Base-by-base conservation (phyloP, 1,139 yeast genomes). In the Debaryomyces nepalensis region DNA sequence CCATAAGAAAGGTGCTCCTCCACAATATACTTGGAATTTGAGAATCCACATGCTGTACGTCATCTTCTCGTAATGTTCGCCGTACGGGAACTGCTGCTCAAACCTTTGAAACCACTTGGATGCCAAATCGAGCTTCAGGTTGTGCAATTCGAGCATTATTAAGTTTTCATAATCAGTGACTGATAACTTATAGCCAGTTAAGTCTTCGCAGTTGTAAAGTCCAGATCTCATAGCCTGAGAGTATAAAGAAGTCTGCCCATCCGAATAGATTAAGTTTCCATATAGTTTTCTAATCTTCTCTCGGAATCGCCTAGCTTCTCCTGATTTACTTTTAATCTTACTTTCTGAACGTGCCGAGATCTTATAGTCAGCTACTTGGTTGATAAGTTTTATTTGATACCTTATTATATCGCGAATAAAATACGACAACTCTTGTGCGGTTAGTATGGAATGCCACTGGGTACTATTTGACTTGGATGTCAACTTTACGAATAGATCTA, bases 121-220 rank as follows among this genome's bases (percentile, higher is more conserved):
- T 1, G 73, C 76, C 48, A 71, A 58, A 51, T 73, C 77, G 23
- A 64, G 48, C 48, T 72, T 73, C 26, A 50, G 53, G 49, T 67
- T 68, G 42, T 54, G 50, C 39, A 66, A 53, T 48, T 73, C 79
- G 37, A 73, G 53, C 33, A 38, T 27, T 26, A 72, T 63, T 44
- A 73, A 56, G 50, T 68, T 72, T 49, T 73, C 77, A 49, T 63
- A 72, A 52, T 73, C 78, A 3, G 48, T 46, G 1, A 58, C 52
- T 5, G 49, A 46, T 23, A 70, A 52, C 34, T 46, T 44, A 42
- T 57, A 55, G 1, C 64, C 66, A 1, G 65, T 55, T 15, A 49
- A 41, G 8, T 49, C 31, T 3, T 43, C 39, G 11, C 59, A 53
- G 5, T 36, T 41, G 43, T 61, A 61, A 15, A 64, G 43, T 32